These are phyloP conservation scores for Erysimum cheiri DNA, from an alignment of 441 rosid species.

Conservation along the genomic window DNA sequence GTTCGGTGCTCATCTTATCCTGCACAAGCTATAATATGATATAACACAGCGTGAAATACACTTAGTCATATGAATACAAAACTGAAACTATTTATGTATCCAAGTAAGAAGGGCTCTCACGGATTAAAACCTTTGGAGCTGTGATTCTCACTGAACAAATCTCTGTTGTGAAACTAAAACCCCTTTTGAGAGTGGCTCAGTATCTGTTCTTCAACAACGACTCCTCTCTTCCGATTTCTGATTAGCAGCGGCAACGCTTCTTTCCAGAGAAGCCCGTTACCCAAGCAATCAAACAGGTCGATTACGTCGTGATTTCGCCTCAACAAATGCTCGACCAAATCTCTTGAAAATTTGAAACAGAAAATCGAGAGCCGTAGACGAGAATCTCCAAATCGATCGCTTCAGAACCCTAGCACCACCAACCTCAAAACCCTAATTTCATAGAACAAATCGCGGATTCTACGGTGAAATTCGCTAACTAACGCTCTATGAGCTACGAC, in stretches of 20 bases:
- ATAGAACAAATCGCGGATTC: not conserved
- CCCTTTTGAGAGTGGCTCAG: not conserved
- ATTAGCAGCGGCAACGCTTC: not conserved
- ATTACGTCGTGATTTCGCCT: not conserved
- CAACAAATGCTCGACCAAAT: not conserved
- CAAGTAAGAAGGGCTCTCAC: not conserved
- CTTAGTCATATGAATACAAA: not conserved
- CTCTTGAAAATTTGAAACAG: not conserved
- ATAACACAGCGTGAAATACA: not conserved
- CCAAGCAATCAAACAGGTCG: not conserved
- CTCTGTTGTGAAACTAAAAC: not conserved
- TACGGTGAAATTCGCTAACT: not conserved
- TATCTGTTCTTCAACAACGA: not conserved
- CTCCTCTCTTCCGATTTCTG: not conserved
- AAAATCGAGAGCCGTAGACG: not conserved
- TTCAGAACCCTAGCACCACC: not conserved
- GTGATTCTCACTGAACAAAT: not conserved
- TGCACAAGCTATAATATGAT: constrained; percentile 26
- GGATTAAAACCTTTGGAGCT: no score
- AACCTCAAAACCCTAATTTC: not conserved
- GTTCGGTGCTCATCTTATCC: constrained; percentile 38
- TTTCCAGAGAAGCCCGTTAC: not conserved
- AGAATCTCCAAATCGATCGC: not conserved
- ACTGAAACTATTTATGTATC: not conserved
- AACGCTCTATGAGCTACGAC: not conserved